Conservation (phyloP, 345 rosid species). For the Brassica cretica region DNA sequence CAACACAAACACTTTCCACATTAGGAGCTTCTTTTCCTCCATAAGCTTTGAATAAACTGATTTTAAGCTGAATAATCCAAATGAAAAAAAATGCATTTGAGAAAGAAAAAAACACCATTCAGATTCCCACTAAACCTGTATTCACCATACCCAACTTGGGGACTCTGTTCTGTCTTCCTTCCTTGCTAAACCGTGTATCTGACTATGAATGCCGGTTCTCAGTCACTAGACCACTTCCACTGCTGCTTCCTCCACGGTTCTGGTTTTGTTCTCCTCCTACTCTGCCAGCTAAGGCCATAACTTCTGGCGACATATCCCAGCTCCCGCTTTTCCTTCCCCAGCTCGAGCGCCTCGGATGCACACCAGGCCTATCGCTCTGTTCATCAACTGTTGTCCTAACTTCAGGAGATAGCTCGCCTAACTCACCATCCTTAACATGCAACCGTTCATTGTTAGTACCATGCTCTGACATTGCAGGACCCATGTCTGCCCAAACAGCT, state of each 20-base stretch:
- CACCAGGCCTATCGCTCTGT: constrained; percentile 58
- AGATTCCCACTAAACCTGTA: constrained; percentile 30
- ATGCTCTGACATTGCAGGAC: constrained; percentile 54
- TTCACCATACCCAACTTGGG: constrained; percentile 23
- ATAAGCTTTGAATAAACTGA: constrained; percentile 27
- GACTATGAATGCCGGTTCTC: constrained; percentile 57
- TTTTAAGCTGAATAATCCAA: constrained; percentile 25
- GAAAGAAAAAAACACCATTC: neutral
- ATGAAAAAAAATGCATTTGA: constrained; percentile 21
- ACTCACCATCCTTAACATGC: constrained; percentile 80
- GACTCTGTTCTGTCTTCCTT: constrained; percentile 21
- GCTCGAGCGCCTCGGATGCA: constrained; percentile 75
- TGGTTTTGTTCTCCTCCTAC: constrained; percentile 84
- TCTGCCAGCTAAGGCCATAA: constrained; percentile 87
- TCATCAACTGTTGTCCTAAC: constrained; percentile 68
- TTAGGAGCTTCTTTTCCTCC: constrained; percentile 28
- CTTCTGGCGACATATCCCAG: constrained; percentile 86
- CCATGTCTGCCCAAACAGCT: constrained; percentile 88
- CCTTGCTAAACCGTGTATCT: constrained; percentile 25
- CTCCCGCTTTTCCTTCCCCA: constrained; percentile 74
- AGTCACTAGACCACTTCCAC: constrained; percentile 47
- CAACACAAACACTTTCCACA: constrained; percentile 35
- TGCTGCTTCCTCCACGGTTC: constrained; percentile 62
- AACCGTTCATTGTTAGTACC: constrained; percentile 53
- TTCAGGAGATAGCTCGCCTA: constrained; percentile 71